Evolutionary conservation across 2,329 filamentous ascomycete genomes (phyloP), one percentile per base, ranked within the genome.

Genomic region (Furcasterigmium furcatum): DNA sequence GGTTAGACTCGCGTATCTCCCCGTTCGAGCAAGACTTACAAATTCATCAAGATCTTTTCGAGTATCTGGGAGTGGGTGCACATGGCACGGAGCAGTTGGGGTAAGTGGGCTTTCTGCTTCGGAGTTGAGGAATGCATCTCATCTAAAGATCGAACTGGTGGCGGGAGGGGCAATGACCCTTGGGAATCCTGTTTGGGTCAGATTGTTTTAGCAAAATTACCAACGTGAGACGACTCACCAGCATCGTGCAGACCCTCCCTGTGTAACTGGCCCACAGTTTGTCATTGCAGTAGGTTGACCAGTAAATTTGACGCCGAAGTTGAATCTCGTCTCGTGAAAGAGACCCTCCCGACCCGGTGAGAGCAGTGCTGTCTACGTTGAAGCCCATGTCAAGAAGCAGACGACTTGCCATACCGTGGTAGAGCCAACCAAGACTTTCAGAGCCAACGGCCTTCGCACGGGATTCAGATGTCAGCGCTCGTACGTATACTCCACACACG

Each of bases 301-400:
- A 66, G 38, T 67, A 66, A 2, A 66, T 63, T 42, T 64, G 63
- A 16, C 61, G 53, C 5, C 64, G 46, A 4, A 66, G 44, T 16
- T 64, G 58, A n/a, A 58, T 54, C 40, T 67, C 64, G 14, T 59
- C 52, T 0, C 30, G 21, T 0, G 57, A 43, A 19, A 65, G 52
- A 14, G 40, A 22, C 27, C n/a, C n/a, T n/a, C n/a, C 32, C 43
- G 7, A 58, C 52, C 55, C 56, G 7, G 52, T 50, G 9, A 65
- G 46, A 13, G 55, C 54, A 1, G 53, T 51, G 2, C 58, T 52
- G 24, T 68, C 63, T 10, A 66, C 49, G 24, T 68, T 66, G 1
- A 67, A 48, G 1, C 65, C 65, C 63, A 67, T 64, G 24, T 68
- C 65, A 0, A 67, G 55, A 14, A 58, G 57, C 13, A 68, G 45